These are phyloP conservation scores for Ogataea dorogensis DNA, from an alignment of 805 yeast genomes.

Conservation along the genomic window DNA sequence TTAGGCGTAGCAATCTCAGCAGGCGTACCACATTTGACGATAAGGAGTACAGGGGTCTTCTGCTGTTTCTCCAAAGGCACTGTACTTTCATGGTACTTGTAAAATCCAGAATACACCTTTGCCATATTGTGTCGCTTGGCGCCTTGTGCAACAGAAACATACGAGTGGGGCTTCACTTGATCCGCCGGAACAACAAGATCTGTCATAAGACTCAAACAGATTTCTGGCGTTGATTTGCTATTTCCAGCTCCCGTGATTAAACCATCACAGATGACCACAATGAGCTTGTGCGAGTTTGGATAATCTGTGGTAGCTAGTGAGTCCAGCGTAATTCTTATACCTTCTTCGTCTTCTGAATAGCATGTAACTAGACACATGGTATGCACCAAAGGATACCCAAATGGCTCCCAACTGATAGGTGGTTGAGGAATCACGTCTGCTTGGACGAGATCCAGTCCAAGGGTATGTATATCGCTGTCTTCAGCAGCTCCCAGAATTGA, in stretches of 20 bases:
- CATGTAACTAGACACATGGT: slow-evolving; percentile 82
- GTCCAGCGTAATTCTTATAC: slow-evolving; percentile 84
- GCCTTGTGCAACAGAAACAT: slow-evolving; percentile 95
- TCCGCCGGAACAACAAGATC: slow-evolving; percentile 70
- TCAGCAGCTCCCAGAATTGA: slow-evolving; percentile 24
- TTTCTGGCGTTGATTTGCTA: slow-evolving; percentile 83
- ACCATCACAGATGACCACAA: slow-evolving; percentile 90
- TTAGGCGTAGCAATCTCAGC: slow-evolving; percentile 66
- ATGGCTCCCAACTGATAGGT: slow-evolving; percentile 85
- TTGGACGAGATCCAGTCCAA: slow-evolving; percentile 60
- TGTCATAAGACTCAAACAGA: slow-evolving; percentile 82
- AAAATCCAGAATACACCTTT: slow-evolving; percentile 91
- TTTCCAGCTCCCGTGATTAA: slow-evolving; percentile 93
- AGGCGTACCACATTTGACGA: slow-evolving; percentile 89
- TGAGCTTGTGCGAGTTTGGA: slow-evolving; percentile 90
- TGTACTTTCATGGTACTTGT: slow-evolving; percentile 75
- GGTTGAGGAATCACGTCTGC: slow-evolving; percentile 90
- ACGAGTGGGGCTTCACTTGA: slow-evolving; percentile 77
- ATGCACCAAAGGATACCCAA: slow-evolving; percentile 74
- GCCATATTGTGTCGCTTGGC: slow-evolving; percentile 97
- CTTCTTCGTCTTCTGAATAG: slow-evolving; percentile 88
- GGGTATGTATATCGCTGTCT: slow-evolving; percentile 41
- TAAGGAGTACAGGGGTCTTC: slow-evolving; percentile 71
- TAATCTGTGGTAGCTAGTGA: slow-evolving; percentile 93
- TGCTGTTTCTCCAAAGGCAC: slow-evolving; percentile 81